Conservation (phyloP, 2,329 filamentous ascomycete species). For the Furcasterigmium furcatum region DNA sequence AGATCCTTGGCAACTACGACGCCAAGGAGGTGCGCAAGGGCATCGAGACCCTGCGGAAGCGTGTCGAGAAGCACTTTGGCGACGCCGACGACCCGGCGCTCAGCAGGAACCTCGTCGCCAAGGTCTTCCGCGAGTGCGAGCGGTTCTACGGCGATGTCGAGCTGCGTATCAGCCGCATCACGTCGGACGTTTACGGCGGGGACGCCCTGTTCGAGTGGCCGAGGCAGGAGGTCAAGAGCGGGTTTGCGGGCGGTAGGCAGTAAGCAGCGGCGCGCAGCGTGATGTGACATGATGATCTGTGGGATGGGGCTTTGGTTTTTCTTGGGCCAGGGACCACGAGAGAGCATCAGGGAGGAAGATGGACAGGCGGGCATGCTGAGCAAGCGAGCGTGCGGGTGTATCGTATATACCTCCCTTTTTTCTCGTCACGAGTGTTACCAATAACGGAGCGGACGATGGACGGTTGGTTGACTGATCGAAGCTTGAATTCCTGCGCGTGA, state of each 20-base stretch:
- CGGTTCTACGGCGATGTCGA: conserved; percentile 61
- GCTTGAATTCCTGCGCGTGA: too few species aligned
- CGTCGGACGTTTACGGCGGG: conserved; percentile 61
- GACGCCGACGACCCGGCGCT: conserved; percentile 74
- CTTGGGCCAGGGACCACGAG: too few species aligned
- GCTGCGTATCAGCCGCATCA: conserved; percentile 55
- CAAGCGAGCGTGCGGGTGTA: too few species aligned
- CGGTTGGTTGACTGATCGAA: too few species aligned
- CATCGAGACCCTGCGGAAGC: conserved; percentile 84
- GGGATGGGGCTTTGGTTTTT: too few species aligned
- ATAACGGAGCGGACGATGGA: too few species aligned
- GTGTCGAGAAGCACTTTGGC: conserved; percentile 96
- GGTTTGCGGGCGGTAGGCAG: conserved; percentile 39
- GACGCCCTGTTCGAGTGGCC: conserved; percentile 66
- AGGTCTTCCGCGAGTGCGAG: conserved; percentile 60
- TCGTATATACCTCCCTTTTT: too few species aligned
- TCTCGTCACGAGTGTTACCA: too few species aligned
- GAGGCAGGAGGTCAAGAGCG: conserved; percentile 57
- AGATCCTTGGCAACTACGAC: conserved; percentile 78
- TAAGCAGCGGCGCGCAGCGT: background rate
- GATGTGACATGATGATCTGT: too few species aligned
- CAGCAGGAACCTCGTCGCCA: conserved; percentile 54
- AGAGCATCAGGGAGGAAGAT: too few species aligned
- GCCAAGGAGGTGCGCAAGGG: conserved; percentile 82
- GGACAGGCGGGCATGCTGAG: too few species aligned